Conservation (phyloP, 2,329 filamentous ascomycete genomes). For the Calonectria henricotiae region DNA sequence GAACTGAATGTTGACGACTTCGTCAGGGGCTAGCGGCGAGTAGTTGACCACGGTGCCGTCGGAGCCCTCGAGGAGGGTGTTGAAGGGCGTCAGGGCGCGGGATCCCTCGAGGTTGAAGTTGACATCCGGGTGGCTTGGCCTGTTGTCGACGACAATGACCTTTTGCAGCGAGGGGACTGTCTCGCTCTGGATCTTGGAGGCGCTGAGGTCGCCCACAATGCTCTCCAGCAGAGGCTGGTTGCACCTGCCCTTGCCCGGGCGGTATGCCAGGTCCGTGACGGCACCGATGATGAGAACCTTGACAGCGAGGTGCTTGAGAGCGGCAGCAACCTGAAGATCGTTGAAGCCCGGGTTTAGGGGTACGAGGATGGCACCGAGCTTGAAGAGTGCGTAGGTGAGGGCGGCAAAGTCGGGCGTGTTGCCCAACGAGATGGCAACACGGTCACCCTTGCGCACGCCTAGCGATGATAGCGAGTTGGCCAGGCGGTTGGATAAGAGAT, state of each 20-base stretch:
- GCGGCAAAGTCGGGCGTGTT: slow-evolving; percentile 89
- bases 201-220: slow-evolving; percentile 63
- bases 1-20: slow-evolving; percentile 96
- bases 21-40: slow-evolving; percentile 69
- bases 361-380: slow-evolving; percentile 94
- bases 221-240: slow-evolving; percentile 67
- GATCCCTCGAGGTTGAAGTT: slow-evolving; percentile 63
- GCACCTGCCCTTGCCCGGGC: slow-evolving; percentile 69
- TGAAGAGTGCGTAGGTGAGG: slow-evolving; percentile 91
- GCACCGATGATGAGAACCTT: slow-evolving; percentile 87
- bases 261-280: slow-evolving; percentile 86
- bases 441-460: slow-evolving; percentile 86
- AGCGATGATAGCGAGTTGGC: slow-evolving; percentile 79
- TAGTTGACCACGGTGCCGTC: slow-evolving; percentile 61
- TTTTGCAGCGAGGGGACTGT: slow-evolving; percentile 79
- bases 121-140: slow-evolving; percentile 64
- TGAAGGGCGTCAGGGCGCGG: slow-evolving; percentile 65
- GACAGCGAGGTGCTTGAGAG: slow-evolving; percentile 82
- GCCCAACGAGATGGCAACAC: slow-evolving; percentile 89
- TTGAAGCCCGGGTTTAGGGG: slow-evolving; percentile 95
- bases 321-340: slow-evolving; percentile 81
- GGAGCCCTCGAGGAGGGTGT: slow-evolving; percentile 59
- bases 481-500: slow-evolving; percentile 82
- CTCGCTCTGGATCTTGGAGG: slow-evolving; percentile 56
- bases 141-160: slow-evolving; percentile 87